Base-by-base conservation (phyloP, 371 early-diverging fungal species). In the Saksenaea vasiformis region DNA sequence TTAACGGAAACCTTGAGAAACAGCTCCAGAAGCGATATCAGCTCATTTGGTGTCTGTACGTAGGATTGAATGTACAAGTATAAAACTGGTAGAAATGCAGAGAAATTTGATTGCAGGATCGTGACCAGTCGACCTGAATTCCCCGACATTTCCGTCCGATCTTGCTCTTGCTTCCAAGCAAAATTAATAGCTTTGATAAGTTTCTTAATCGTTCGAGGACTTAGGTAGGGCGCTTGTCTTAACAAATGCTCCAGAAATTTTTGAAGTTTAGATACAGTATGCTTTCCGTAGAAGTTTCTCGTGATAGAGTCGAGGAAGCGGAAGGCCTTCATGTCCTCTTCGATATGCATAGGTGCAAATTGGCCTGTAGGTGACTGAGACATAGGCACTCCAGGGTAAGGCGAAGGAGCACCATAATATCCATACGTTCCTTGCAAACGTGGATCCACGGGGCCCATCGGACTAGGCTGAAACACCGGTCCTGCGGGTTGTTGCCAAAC, bases 171-270 rank as follows among this genome's bases (percentile, higher is more conserved):
- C 7, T 63, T 39, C n/a, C 67, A 51, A 0, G 60, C 28, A 5
- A 57, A 43, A 1, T 37, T 36, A 10, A 77, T 34, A 2, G 60
- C 47, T 3, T 68, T 51, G 4, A 77, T 38, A 0, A 77, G 38
- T n/a, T 60, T 53, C 1, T 56, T 55, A 43, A 74, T 64, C 0
- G 64, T 68, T 7, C 74, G 65, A 5, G 24, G n/a, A 1, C 63
- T 47, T 5, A 73, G 62, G 14, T 54, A 56, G 7, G 27, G 57
- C 3, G 66, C 35, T 7, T 60, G 51, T n/a, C 53, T 51, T 15
- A 76, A 44, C 0, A 73, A 34, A 0, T 19, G 19, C 0, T 61
- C 64, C 0, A 67, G 10, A n/a, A 56, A 58, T 26, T 68, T 61
- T 26, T 69, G 58, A 51, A 73, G 61, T 10, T 11, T 14, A 9